phyloP scores from a whole-genome alignment of 2,329 filamentous ascomycete species.

The Stachybotrys elegans region DNA sequence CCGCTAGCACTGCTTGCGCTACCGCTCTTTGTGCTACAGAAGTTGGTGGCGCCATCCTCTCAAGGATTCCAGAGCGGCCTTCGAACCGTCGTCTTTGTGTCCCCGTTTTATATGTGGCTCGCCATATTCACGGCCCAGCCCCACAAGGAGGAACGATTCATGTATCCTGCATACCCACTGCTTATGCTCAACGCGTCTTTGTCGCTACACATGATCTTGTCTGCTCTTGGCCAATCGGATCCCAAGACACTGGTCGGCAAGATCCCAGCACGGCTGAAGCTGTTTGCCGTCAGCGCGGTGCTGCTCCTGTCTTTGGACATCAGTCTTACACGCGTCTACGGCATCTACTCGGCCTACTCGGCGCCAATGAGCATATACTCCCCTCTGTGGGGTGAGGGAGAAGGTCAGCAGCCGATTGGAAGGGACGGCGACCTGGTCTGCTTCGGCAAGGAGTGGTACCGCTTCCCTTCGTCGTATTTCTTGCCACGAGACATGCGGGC shows the following conservation, averaged over 20 bases:
- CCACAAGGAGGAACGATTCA: slow-evolving; percentile 97
- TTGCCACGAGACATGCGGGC: slow-evolving; percentile 76
- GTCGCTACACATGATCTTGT: slow-evolving; percentile 73
- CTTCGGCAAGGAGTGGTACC: slow-evolving; percentile 96
- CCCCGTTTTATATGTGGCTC: slow-evolving; percentile 93
- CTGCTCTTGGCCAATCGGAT: slow-evolving; percentile 66
- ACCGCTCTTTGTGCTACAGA: slow-evolving; percentile 72
- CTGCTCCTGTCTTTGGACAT: slow-evolving; percentile 61
- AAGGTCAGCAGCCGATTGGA: slow-evolving; percentile 45
- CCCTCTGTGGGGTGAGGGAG: slow-evolving; percentile 53
- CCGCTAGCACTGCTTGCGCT: slow-evolving; percentile 68
- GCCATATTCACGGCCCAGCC: slow-evolving; percentile 86
- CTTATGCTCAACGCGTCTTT: slow-evolving; percentile 85
- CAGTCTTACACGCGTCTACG: slow-evolving; percentile 67
- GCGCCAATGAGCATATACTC: slow-evolving; percentile 71
- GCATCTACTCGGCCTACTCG: slow-evolving; percentile 75
- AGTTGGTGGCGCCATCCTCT: slow-evolving; percentile 55
- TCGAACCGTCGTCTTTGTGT: slow-evolving; percentile 70
- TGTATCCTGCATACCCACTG: slow-evolving; percentile 94
- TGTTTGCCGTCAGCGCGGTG: slow-evolving; percentile 54
- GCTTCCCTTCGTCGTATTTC: slow-evolving; percentile 91
- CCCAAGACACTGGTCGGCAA: slow-evolving; percentile 62
- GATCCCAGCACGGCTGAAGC: slow-evolving; percentile 71
- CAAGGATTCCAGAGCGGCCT: slow-evolving; percentile 65
- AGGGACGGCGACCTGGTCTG: slow-evolving; percentile 68